Conservation (phyloP, 2,329 filamentous ascomycete species). For the Cordyceps javanica region DNA sequence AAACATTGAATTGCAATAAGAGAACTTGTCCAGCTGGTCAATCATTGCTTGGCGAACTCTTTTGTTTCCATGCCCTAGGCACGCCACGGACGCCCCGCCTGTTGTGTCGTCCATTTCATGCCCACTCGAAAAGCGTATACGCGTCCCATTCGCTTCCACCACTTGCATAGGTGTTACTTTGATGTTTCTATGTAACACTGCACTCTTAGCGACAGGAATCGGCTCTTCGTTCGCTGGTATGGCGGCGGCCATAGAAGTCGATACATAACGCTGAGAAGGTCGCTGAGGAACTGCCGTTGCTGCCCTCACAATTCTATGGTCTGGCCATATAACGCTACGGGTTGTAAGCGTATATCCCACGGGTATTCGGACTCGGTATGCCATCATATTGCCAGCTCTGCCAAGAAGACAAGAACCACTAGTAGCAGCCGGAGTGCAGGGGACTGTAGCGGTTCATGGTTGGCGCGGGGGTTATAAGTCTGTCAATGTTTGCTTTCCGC, state of each 20-base stretch:
- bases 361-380: background rate
- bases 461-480: background rate
- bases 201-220: background rate
- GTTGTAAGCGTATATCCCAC: background rate
- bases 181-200: slow-evolving; percentile 5
- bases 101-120: slow-evolving; percentile 7
- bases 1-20: slow-evolving; percentile 13
- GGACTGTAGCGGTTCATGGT: background rate
- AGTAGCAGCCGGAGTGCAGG: background rate
- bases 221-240: background rate
- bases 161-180: slow-evolving; percentile 21
- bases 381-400: background rate
- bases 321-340: background rate
- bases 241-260: background rate
- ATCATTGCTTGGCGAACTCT: slow-evolving; percentile 33
- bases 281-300: background rate
- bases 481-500: background rate
- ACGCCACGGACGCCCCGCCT: slow-evolving; percentile 6
- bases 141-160: slow-evolving; percentile 34
- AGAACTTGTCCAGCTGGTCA: slow-evolving; percentile 13
- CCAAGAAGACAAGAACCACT: background rate
- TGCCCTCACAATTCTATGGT: background rate
- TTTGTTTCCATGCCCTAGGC: slow-evolving; percentile 4
- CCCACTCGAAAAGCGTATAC: background rate
- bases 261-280: background rate